Evolutionary conservation across 257 asterid genomes (phyloP), one percentile per base, ranked within the genome.

Genomic region (Lycium ferocissimum): DNA sequence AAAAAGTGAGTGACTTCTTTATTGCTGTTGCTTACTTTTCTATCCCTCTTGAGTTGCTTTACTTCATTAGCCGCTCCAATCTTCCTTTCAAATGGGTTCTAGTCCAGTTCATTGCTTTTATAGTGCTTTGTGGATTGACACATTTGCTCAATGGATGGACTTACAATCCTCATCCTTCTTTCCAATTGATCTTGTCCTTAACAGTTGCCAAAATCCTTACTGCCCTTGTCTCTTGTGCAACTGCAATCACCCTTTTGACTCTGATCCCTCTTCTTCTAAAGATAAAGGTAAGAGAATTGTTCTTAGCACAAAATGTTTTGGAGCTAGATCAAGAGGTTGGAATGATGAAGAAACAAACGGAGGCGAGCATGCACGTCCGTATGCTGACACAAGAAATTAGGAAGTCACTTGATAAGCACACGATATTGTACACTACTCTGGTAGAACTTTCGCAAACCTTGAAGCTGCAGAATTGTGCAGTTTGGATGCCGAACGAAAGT

Each of bases 1-100:
- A 90, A 70, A 90, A 63, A 88, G 89, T 88, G 84, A 83, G 91
- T 75, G 92, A 90, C 84, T 85, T 90, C 87, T 90, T 90, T 76
- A 90, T 90, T 85, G 92, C 91, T 37, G 85, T 86, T 75, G 92
- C 92, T 58, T 90, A 90, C 75, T 90, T 90, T 70, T 90, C 92
- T 4, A 90, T 90, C 78, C 92, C 92, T 14, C 49, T 90, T 43
- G 92, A 90, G 83, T 83, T 90, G 81, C 86, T 90, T 9, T 90
- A 86, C 85, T 90, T 90, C 81, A 75, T 90, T 88, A 90, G 91
- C 75, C 87, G 85, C 84, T 86, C 92, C 35, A 84, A 86, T 87
- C 86, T 90, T 22, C 92, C 92, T 61, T 90, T 90, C 84, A 90
- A 88, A 85, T 90, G 92, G 92, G 92, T 90, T 40, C 87, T 90